Evolutionary conservation across 2,329 filamentous ascomycete species (phyloP), one percentile per base, ranked within the genome.

Genomic region (Fusarium piperis): DNA sequence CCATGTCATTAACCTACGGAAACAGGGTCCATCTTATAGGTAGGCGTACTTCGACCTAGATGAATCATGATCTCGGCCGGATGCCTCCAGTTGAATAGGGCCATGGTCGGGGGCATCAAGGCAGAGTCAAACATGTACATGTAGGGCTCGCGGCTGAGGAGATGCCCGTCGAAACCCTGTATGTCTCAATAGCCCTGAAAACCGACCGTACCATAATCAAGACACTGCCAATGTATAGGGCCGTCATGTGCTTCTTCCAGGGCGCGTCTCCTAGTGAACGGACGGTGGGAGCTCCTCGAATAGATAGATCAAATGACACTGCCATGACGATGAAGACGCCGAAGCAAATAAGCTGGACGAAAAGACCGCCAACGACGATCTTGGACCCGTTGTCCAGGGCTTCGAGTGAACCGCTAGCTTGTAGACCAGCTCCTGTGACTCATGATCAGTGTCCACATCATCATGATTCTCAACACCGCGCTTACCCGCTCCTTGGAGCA

Each of bases 301-400:
- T 70, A 0, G 74, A 64, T 2, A 64, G 65, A 59, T 89, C 83
- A 70, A 88, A 88, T 0, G 84, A 67, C 0, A 81, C 66, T 0
- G 85, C 82, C 0, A 84, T 79, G 0, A 84, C n/a, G 11, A 88
- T 76, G 67, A 90, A 90, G 18, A 88, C 78, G 1, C 81, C 81
- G 57, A 90, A 89, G 53, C 86, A 83, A 6, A 86, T 32, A 6
- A 90, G 81, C 64, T 91, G 88, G 2, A 89, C 76, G 4, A 85
- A 78, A 1, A 90, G 78, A 5, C 88, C 88, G 1, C 68, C 84
- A 3, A 90, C 78, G 4, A 89, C 84, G 30, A 90, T 73, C 2
- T 84, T 81, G 0, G 85, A 76, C 23, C 84, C 85, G 0, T 74
- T 72, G 3, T 67, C 39, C 4, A 75, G n/a, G 3, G 70, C 57